Conservation (phyloP, 331 rosid genomes). For the Saraca asoca region DNA sequence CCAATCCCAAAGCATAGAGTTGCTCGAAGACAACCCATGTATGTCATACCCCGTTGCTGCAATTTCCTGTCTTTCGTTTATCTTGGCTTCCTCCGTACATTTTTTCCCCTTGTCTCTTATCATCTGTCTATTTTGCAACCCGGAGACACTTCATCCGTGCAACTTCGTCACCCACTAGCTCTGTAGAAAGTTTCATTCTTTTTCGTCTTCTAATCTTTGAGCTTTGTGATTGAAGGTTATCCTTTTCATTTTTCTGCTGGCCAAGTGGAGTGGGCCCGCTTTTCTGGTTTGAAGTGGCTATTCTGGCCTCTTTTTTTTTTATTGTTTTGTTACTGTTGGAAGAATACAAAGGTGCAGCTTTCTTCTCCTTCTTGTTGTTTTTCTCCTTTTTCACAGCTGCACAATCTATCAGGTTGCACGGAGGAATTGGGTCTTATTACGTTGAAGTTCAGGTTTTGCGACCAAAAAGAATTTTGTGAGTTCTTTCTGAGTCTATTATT, state of each 20-base stretch:
- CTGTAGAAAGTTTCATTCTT: not conserved
- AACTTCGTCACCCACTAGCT: not conserved
- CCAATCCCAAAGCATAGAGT: slow-evolving; percentile 32
- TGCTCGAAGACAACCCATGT: not conserved
- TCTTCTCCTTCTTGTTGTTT: not conserved
- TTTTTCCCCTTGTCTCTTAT: not conserved
- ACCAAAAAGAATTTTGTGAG: slow-evolving; percentile 1
- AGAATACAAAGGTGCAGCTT: not conserved
- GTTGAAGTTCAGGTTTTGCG: slow-evolving; percentile 4
- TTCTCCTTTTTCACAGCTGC: not conserved
- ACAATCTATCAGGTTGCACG: not conserved
- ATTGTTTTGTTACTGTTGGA: not conserved
- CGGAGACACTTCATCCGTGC: no score
- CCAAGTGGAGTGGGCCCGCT: not conserved
- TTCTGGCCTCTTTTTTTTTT: not conserved
- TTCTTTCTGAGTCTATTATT: not conserved
- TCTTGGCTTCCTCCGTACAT: not conserved
- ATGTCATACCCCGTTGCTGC: slow-evolving; percentile 14
- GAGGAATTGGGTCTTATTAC: not conserved
- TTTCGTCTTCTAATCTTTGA: not conserved
- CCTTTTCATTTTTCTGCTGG: not conserved
- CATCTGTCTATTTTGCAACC: not conserved
- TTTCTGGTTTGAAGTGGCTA: slow-evolving; percentile 8
- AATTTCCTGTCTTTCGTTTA: not conserved
- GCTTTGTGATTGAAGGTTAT: not conserved